A percentile compares a stretch with the other conserved stretches of the same genome.
Evolutionary conservation across 805 yeast genomes (phyloP).

Genomic region (Barnettozyma populi): DNA sequence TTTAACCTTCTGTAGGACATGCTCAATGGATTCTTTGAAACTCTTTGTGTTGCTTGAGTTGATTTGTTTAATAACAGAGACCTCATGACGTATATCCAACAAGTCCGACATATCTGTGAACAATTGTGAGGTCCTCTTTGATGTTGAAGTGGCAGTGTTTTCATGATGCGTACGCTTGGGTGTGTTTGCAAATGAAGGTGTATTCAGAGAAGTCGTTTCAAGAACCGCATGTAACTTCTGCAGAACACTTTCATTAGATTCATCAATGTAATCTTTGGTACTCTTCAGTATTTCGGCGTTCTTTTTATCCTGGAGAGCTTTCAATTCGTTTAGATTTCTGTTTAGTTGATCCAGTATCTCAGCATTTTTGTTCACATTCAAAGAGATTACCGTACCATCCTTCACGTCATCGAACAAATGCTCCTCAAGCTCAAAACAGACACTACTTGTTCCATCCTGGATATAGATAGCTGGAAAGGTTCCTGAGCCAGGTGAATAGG

Average conservation of each 20-base stretch:
- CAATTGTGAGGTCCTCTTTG: constrained; percentile 3
- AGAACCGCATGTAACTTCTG: constrained; percentile 14
- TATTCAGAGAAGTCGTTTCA: constrained; percentile 2
- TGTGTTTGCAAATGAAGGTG: background rate
- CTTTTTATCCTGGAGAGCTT: constrained; percentile 11
- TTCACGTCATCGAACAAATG: constrained; percentile 49
- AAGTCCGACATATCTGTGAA: constrained; percentile 21
- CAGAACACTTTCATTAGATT: constrained; percentile 16
- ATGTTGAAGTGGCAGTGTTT: background rate
- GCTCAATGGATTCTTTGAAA: constrained; percentile 38
- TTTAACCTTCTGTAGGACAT: constrained; percentile 40
- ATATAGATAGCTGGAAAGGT: constrained; percentile 77
- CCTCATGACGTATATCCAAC: constrained; percentile 48
- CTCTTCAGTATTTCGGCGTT: constrained; percentile 13
- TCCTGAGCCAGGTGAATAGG: constrained; percentile 68
- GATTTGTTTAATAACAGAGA: constrained; percentile 53
- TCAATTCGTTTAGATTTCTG: constrained; percentile 17
- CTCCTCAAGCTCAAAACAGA: constrained; percentile 81
- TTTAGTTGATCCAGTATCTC: constrained; percentile 13
- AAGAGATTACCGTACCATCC: constrained; percentile 53
- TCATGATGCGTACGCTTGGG: background rate
- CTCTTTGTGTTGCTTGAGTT: constrained; percentile 39
- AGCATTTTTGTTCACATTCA: constrained; percentile 42
- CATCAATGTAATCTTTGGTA: constrained; percentile 23
- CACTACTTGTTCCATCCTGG: constrained; percentile 50